Evolutionary conservation across 2,329 filamentous ascomycete species (phyloP), one percentile per base, ranked within the genome.

Genomic region (Colletotrichum orchidophilum): DNA sequence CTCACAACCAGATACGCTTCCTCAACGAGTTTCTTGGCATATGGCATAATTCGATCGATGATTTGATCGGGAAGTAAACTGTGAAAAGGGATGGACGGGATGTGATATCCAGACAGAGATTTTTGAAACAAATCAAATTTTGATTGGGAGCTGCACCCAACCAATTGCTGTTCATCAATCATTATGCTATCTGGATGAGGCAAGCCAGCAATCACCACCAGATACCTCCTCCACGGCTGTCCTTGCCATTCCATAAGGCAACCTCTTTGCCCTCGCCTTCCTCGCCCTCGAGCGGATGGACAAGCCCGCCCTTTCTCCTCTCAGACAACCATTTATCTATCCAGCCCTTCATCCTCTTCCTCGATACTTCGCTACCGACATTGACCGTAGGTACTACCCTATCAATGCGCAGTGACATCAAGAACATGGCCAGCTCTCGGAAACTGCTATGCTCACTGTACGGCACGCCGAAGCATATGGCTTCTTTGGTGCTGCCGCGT

Each of bases 381-480:
- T 99, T 98, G 3, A 99, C 96, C 0, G 96, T 99, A 0, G 96
- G 96, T 18, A 99, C 92, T 7, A 99, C 89, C 81, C 92, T 94
- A 74, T 96, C 95, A 74, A 99, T 97, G 67, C 93, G 85, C 80
- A 99, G 80, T 24, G 92, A 90, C 86, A 96, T 96, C 75, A 96
- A 90, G 78, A 99, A 99, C 88, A 98, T 92, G 0, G 94, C 96
- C 78, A 99, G 82, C 84, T 99, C 96, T 50, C 96, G 88, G 78
- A 99, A 99, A 73, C 94, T 97, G 80, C 93, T 96, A 80, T 99
- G 96, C 83, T 99, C 96, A 62, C 92, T 95, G 79, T 99, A 99
- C 2, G 96, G 96, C 2, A 98, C 96, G 0, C 94, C 95, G 75
- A 97, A 97, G 80, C 95, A 98, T 80, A 93, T 92, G 46, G 93